phyloP scores from a whole-genome alignment of 768 basidiomycete species.

The Rhizopogon salebrosus region DNA sequence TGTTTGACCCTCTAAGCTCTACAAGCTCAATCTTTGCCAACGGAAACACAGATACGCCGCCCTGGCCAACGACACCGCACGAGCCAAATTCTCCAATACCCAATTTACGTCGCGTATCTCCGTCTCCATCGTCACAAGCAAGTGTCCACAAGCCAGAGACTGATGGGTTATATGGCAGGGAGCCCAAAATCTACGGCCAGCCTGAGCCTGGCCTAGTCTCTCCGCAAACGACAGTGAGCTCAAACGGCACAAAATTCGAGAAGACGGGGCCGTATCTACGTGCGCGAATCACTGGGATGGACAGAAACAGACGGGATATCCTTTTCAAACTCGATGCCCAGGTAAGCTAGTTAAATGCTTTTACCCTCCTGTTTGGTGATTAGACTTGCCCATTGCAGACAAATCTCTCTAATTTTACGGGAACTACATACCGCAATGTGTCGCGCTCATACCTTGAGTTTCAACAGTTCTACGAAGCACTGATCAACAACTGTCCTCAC shows the following conservation, averaged over 20 bases:
- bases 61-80: slow-evolving; percentile 83
- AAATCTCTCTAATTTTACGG: slow-evolving; percentile 88
- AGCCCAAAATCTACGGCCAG: slow-evolving; percentile 84
- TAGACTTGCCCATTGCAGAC: slow-evolving; percentile 49
- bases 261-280: slow-evolving; percentile 80
- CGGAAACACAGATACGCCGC: slow-evolving; percentile 41
- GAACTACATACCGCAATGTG: slow-evolving; percentile 86
- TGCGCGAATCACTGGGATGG: slow-evolving; percentile 85
- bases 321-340: slow-evolving; percentile 93
- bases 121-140: slow-evolving; percentile 42
- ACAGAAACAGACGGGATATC: slow-evolving; percentile 93
- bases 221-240: slow-evolving; percentile 55
- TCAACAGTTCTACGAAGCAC: slow-evolving; percentile 87
- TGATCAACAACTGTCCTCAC: slow-evolving; percentile 88
- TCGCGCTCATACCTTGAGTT: slow-evolving; percentile 95
- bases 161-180: slow-evolving; percentile 65
- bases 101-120: slow-evolving; percentile 58
- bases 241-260: slow-evolving; percentile 71
- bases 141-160: slow-evolving; percentile 45
- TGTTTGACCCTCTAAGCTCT: slow-evolving; percentile 73
- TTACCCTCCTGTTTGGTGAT: slow-evolving; percentile 1
- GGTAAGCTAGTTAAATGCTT: slow-evolving; percentile 38
- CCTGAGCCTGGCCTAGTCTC: slow-evolving; percentile 81
- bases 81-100: slow-evolving; percentile 66
- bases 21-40: slow-evolving; percentile 51